phyloP scores from a whole-genome alignment of 2,329 filamentous ascomycete species.

The Teratosphaeria destructans region DNA sequence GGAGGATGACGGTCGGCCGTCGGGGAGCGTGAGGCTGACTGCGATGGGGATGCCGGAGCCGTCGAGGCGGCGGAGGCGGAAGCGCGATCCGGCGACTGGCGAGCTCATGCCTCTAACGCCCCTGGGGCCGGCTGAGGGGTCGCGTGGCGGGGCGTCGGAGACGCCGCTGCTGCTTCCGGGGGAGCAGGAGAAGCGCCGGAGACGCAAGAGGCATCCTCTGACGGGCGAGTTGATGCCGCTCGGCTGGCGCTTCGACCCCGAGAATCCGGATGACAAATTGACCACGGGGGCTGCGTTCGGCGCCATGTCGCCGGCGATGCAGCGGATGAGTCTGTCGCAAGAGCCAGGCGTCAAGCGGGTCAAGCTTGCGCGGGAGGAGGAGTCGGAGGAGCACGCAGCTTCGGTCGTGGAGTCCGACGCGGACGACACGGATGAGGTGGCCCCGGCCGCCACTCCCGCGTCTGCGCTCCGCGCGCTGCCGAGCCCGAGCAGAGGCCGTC shows the following conservation, averaged over 20 bases:
- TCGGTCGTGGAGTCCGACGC: not conserved
- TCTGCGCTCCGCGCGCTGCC: not conserved
- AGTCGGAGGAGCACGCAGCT: not conserved
- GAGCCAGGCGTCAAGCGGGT: constrained; percentile 10
- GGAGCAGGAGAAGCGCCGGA: constrained; percentile 12
- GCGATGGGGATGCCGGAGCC: not conserved
- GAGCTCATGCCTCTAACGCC: constrained; percentile 16
- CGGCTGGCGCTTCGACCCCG: constrained; percentile 19
- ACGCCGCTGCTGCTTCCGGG: not conserved
- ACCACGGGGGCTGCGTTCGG: not conserved
- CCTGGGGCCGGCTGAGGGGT: not conserved
- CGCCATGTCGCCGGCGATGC: constrained; percentile 5
- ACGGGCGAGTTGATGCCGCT: constrained; percentile 24
- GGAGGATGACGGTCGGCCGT: constrained; percentile 4
- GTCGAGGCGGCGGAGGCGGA: constrained; percentile 14
- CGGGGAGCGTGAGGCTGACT: not conserved
- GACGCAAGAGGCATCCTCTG: constrained; percentile 20
- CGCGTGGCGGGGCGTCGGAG: not conserved
- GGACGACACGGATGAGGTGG: not conserved
- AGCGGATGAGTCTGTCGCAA: constrained; percentile 9
- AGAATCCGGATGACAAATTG: not conserved
- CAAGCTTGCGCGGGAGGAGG: constrained; percentile 2
- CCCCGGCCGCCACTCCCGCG: not conserved
- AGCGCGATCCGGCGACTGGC: constrained; percentile 20
- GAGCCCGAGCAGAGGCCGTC: not conserved